A percentile compares a stretch with the other conserved stretches of the same genome.
Conservation (phyloP, 306 rosid genomes). For the Vigna trinervia region DNA sequence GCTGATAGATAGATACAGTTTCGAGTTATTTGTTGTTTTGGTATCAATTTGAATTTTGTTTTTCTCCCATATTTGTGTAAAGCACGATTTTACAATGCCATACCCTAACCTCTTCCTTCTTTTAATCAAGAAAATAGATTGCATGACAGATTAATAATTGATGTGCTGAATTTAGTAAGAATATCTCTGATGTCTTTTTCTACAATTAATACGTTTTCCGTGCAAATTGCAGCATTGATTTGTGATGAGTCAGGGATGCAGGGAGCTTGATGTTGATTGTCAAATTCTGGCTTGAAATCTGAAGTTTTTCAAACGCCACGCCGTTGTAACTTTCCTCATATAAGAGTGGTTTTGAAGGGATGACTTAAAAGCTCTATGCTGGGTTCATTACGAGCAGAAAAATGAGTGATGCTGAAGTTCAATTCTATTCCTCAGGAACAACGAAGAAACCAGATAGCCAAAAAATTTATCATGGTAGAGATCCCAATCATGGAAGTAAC, state of each 20-base stretch:
- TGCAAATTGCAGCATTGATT: conserved; percentile 21
- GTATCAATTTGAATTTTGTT: neutral
- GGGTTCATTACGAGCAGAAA: conserved; percentile 39
- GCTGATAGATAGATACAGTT: no score
- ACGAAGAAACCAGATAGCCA: conserved; percentile 55
- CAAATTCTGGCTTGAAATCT: conserved; percentile 5
- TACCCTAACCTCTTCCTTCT: neutral
- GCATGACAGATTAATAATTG: neutral
- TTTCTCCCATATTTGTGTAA: neutral
- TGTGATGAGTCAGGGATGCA: conserved; percentile 5
- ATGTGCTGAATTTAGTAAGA: neutral
- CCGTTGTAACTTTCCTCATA: neutral
- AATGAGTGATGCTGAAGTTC: conserved; percentile 50
- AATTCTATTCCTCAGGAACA: conserved; percentile 36
- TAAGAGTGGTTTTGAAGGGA: conserved; percentile 23
- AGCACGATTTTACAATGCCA: neutral
- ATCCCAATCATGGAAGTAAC: conserved; percentile 54
- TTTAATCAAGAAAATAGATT: neutral
- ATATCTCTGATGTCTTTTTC: neutral
- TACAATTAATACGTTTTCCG: neutral
- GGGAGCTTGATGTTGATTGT: conserved; percentile 33
- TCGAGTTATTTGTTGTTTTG: neutral
- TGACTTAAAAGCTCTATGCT: conserved; percentile 22
- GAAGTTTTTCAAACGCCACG: neutral
- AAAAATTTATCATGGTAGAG: conserved; percentile 52